Percentiles rank a stretch among this genome's conserved stretches.
Conservation (phyloP, 1,284 basidiomycete species). For the Cystobasidiaceae sp. region DNA sequence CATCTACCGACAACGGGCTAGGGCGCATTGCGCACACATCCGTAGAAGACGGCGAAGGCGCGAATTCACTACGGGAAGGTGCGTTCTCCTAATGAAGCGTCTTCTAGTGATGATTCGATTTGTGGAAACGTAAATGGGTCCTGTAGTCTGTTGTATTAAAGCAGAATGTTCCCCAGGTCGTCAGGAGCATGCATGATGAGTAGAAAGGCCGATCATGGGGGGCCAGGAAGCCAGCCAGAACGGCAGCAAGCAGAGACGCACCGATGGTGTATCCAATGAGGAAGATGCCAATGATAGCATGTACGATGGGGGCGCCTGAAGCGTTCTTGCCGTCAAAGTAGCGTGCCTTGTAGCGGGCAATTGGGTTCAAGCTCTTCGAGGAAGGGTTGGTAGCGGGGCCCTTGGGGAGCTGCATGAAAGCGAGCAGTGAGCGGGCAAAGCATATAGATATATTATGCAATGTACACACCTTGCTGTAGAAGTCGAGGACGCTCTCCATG, state of each 20-base stretch:
- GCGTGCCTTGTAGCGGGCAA: constrained; percentile 42
- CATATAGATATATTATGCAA: background rate
- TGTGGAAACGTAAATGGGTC: too few relatives aligned
- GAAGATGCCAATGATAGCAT: constrained; percentile 41
- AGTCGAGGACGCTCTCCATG: constrained; percentile 44
- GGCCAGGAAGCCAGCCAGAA: background rate
- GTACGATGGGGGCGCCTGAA: constrained; percentile 43
- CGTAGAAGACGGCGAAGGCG: too few relatives aligned
- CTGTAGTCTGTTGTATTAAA: too few relatives aligned
- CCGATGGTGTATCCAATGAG: constrained; percentile 42
- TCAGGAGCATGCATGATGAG: too few relatives aligned
- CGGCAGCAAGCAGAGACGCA: background rate
- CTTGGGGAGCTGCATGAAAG: constrained; percentile 42
- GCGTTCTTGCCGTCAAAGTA: constrained; percentile 44
- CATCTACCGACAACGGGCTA: too few relatives aligned
- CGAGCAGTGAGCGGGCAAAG: background rate
- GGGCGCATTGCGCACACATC: too few relatives aligned
- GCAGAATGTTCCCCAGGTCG: too few relatives aligned
- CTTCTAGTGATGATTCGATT: background rate
- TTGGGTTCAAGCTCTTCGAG: constrained; percentile 35
- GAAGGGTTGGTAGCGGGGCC: constrained; percentile 37
- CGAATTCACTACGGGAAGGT: too few relatives aligned
- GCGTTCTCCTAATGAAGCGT: background rate
- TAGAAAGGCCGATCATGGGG: too few relatives aligned
- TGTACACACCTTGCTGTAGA: constrained; percentile 42